These are phyloP conservation scores for Phytophthora megakarya DNA, from an alignment of 352 stramenopile species.

Conservation along the genomic window DNA sequence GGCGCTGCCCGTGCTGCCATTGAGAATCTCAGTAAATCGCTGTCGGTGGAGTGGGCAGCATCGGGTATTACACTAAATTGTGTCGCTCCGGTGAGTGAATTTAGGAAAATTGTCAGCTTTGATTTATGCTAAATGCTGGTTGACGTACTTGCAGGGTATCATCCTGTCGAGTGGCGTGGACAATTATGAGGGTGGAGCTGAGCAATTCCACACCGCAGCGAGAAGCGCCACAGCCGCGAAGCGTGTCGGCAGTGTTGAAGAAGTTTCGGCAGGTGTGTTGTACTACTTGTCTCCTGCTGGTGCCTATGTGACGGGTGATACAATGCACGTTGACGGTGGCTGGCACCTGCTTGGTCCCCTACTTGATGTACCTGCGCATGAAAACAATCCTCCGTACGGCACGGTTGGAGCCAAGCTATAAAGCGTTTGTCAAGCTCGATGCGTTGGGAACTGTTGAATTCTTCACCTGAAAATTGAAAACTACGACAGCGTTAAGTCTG, in stretches of 20 bases:
- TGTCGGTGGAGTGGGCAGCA: slow-evolving; percentile 94
- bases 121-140: slow-evolving; percentile 32
- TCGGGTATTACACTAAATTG: slow-evolving; percentile 93
- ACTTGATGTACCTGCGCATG: slow-evolving; percentile 79
- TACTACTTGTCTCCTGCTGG: slow-evolving; percentile 91
- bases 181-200: slow-evolving; percentile 92
- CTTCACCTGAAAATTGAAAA: no score
- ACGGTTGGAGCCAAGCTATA: slow-evolving; percentile 23
- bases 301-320: slow-evolving; percentile 91
- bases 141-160: slow-evolving; percentile 52
- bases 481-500: no score
- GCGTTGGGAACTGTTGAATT: no score
- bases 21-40: slow-evolving; percentile 94
- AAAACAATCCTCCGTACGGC: slow-evolving; percentile 86
- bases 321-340: slow-evolving; percentile 90
- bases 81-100: slow-evolving; percentile 81
- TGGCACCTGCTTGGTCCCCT: slow-evolving; percentile 64
- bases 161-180: slow-evolving; percentile 78
- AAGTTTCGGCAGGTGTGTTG: slow-evolving; percentile 86
- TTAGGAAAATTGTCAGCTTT: neutral
- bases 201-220: slow-evolving; percentile 82
- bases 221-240: slow-evolving; percentile 83
- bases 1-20: slow-evolving; percentile 91
- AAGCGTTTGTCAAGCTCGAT: no score
- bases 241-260: slow-evolving; percentile 91